Evolutionary conservation across 768 basidiomycete genomes (phyloP), one percentile per base, ranked within the genome.

Genomic region (Calocera cornea): DNA sequence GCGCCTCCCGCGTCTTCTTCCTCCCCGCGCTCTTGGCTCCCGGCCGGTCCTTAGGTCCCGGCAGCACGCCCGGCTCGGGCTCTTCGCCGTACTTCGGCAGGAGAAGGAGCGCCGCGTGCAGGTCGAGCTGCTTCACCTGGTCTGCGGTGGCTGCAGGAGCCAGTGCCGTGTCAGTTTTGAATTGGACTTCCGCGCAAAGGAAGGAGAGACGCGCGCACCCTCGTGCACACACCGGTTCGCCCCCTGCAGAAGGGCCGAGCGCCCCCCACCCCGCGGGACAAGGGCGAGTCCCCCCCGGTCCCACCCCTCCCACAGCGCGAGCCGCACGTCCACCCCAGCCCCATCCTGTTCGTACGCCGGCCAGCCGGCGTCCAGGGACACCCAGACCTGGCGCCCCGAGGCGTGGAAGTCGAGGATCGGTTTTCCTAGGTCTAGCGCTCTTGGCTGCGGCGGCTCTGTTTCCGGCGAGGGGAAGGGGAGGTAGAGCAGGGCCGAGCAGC

Each of bases 401-500:
- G 83, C 69, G 0, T 76, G 76, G 70, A 89, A 88, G 70, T 87
- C 83, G 41, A 88, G 73, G 2, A 91, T 77, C 16, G 89, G 89
- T 49, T 76, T 77, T 8, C 77, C 77, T 64, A 90, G 80, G 72
- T 87, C 82, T 31, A 84, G 74, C 27, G 77, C 71, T 17, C 75
- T 74, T 41, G 85, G 69, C 66, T 47, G 72, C 63, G 68, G 70
- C 44, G 41, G 71, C 14, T 1, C 70, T 49, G 69, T 71, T 65
- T 41, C 70, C 60, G 50, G 69, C 63, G 67, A 76, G 69, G 74
- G 75, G 76, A 71, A 77, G 68, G 70, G 74, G 76, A 78, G 79
- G 64, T 76, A 79, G 74, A 90, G 92, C 11, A 92, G 71, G 0
- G 89, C 88, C 0, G 86, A 85, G 1, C 84, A 83, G 22, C 90